Conservation (phyloP, 768 basidiomycete species). For the Rubroboletus pulcherrimus region DNA sequence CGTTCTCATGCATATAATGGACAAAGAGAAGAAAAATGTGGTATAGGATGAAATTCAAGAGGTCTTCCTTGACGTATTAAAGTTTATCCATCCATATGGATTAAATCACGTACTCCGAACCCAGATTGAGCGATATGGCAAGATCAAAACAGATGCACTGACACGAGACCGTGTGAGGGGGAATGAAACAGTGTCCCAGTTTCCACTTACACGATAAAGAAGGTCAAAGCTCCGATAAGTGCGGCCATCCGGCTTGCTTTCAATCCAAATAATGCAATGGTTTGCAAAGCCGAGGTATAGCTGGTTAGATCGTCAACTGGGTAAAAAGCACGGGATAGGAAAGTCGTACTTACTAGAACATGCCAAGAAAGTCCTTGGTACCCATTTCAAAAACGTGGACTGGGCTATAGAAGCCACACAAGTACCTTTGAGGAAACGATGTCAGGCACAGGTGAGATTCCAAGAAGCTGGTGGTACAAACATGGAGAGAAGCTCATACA, state of each 20-base stretch:
- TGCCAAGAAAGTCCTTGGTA: constrained; percentile 37
- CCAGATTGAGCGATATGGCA: constrained; percentile 38
- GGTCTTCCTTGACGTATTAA: constrained; percentile 35
- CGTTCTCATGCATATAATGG: constrained; percentile 62
- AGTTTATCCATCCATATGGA: not conserved
- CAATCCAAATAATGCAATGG: constrained; percentile 69
- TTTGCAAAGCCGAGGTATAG: constrained; percentile 40
- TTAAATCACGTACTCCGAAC: constrained; percentile 33
- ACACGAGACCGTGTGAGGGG: constrained; percentile 12
- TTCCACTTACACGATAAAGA: constrained; percentile 49
- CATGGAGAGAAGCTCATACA: constrained; percentile 57
- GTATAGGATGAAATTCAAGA: constrained; percentile 74
- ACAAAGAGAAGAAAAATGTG: constrained; percentile 79
- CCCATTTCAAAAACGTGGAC: constrained; percentile 39
- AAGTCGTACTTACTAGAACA: constrained; percentile 36
- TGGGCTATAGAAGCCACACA: constrained; percentile 41
- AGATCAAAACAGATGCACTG: constrained; percentile 34
- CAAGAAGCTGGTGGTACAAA: constrained; percentile 15
- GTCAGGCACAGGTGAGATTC: constrained; percentile 9
- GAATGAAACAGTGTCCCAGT: constrained; percentile 3
- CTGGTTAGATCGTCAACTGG: constrained; percentile 11
- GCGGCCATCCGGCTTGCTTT: constrained; percentile 66
- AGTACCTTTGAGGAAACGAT: constrained; percentile 27
- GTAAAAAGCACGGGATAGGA: not conserved
- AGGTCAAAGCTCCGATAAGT: constrained; percentile 51